A percentile compares a stretch with the other conserved stretches of the same genome.
Evolutionary conservation across 495 filamentous ascomycete species (phyloP).

Genomic region (Evernia prunastri): DNA sequence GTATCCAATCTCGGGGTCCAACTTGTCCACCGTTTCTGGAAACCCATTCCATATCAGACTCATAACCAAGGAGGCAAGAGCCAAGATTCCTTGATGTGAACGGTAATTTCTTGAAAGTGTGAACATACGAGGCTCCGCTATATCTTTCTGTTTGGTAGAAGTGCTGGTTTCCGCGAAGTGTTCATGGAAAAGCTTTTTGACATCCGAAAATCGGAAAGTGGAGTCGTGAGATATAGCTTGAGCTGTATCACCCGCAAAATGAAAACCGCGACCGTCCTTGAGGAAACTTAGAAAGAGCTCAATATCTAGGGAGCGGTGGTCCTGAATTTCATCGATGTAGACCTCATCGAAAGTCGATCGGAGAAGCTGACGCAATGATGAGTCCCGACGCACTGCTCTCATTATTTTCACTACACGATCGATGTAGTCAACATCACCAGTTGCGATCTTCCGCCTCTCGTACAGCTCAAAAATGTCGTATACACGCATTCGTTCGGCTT

Average conservation of each 20-base stretch:
- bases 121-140: conserved; percentile 30
- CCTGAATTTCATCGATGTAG: conserved; percentile 44
- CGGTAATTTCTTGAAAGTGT: conserved; percentile 37
- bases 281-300: conserved; percentile 34
- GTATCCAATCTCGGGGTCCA: conserved; percentile 37
- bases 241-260: conserved; percentile 42
- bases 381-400: conserved; percentile 16
- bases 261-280: conserved; percentile 33
- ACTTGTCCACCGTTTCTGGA: conserved; percentile 36
- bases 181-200: conserved; percentile 37
- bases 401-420: conserved; percentile 33
- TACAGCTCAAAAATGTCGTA: conserved; percentile 36
- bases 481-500: conserved; percentile 28
- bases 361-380: conserved; percentile 23
- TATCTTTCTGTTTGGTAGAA: conserved; percentile 20
- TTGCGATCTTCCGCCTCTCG: conserved; percentile 31
- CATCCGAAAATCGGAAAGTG: conserved; percentile 38
- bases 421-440: conserved; percentile 32
- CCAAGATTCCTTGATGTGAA: conserved; percentile 41
- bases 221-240: conserved; percentile 43
- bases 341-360: conserved; percentile 36
- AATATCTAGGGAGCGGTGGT: conserved; percentile 37
- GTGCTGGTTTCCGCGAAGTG: conserved; percentile 25
- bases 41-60: conserved; percentile 33
- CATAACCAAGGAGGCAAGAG: conserved; percentile 38